Evolutionary conservation across 2,329 filamentous ascomycete genomes (phyloP).

Genomic region (Knoxdaviesia capensis): DNA sequence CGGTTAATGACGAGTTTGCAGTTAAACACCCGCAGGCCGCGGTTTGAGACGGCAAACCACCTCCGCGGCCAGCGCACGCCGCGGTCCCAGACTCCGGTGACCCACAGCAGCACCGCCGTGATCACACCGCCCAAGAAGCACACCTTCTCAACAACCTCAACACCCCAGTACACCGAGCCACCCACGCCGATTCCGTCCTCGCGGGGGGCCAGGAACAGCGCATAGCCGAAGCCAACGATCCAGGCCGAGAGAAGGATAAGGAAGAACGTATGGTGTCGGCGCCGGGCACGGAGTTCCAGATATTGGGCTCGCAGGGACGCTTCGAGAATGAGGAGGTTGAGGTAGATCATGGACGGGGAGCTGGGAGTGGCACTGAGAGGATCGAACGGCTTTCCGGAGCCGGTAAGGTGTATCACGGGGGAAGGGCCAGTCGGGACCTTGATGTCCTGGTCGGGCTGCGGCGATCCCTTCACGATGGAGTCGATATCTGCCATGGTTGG

Average conservation of each 20-base stretch:
- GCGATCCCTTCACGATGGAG: slow-evolving; percentile 80
- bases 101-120: slow-evolving; percentile 75
- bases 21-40: slow-evolving; percentile 81
- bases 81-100: slow-evolving; percentile 87
- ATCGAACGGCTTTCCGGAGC: slow-evolving; percentile 33
- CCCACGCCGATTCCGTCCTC: slow-evolving; percentile 85
- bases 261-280: slow-evolving; percentile 87
- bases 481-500: slow-evolving; percentile 34
- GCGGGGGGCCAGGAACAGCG: slow-evolving; percentile 83
- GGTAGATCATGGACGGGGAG: slow-evolving; percentile 87
- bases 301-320: slow-evolving; percentile 85
- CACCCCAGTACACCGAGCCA: slow-evolving; percentile 88
- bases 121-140: slow-evolving; percentile 82
- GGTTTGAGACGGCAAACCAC: slow-evolving; percentile 78
- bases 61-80: slow-evolving; percentile 85
- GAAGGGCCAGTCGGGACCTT: slow-evolving; percentile 10
- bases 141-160: slow-evolving; percentile 78
- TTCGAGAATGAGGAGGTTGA: slow-evolving; percentile 93
- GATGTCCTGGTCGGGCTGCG: slow-evolving; percentile 36
- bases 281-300: slow-evolving; percentile 68
- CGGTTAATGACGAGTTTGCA: slow-evolving; percentile 85
- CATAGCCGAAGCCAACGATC: slow-evolving; percentile 72
- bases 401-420: slow-evolving; percentile 20
- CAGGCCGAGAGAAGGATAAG: slow-evolving; percentile 60
- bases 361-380: slow-evolving; percentile 69